Conservation (phyloP, 2,329 filamentous ascomycete genomes). For the Endothia cerciana region DNA sequence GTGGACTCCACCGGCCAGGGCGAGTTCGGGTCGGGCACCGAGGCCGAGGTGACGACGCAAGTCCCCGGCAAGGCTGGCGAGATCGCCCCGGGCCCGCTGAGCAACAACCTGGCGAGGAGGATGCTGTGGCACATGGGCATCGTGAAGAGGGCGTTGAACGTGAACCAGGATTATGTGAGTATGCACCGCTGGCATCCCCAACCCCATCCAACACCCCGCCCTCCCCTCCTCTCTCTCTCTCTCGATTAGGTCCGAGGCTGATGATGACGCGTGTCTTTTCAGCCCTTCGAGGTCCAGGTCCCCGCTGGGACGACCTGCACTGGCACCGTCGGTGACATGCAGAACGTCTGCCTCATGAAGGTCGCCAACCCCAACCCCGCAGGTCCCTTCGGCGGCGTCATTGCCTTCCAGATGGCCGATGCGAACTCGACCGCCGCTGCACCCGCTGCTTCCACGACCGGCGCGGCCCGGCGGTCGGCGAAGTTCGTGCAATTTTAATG, state of each 20-base stretch:
- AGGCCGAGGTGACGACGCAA: slow-evolving; percentile 26
- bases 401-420: slow-evolving; percentile 32
- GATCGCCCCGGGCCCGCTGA: slow-evolving; percentile 22
- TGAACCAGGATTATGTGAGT: slow-evolving; percentile 27
- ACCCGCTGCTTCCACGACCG: background rate
- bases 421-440: slow-evolving; percentile 5
- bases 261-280: background rate
- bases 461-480: background rate
- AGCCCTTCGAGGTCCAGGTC: slow-evolving; percentile 29
- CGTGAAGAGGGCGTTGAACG: slow-evolving; percentile 30
- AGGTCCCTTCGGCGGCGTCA: slow-evolving; percentile 31
- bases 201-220: no score
- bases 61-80: slow-evolving; percentile 29
- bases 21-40: slow-evolving; percentile 27
- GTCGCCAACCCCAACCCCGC: slow-evolving; percentile 31
- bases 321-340: slow-evolving; percentile 22
- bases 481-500: slow-evolving; percentile 4
- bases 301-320: slow-evolving; percentile 31
- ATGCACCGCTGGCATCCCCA: slow-evolving; percentile 10
- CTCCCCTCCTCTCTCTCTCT: background rate
- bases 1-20: slow-evolving; percentile 30
- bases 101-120: slow-evolving; percentile 17
- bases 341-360: slow-evolving; percentile 32
- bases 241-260: background rate
- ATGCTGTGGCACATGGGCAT: slow-evolving; percentile 25